A percentile compares a stretch with the other conserved stretches of the same genome.
These are phyloP conservation scores for Russula virescens DNA, from an alignment of 768 basidiomycete species.

Conservation along the genomic window DNA sequence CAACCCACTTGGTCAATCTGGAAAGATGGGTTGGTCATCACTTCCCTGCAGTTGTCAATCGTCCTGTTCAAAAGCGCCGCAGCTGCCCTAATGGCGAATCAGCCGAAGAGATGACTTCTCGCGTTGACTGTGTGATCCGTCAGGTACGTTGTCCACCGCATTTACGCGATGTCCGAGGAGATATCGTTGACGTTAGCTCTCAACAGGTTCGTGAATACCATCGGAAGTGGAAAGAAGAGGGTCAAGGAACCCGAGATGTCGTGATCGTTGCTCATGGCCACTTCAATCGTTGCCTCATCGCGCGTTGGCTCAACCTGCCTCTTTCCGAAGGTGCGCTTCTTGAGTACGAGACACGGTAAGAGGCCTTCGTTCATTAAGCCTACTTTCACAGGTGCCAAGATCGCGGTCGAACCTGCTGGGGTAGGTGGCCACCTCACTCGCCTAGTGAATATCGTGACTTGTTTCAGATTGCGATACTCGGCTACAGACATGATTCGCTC, in stretches of 20 bases:
- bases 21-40: conserved; percentile 60
- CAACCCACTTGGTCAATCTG: conserved; percentile 73
- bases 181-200: not conserved
- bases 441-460: not conserved
- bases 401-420: conserved; percentile 23
- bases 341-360: not conserved
- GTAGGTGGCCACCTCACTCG: conserved; percentile 13
- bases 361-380: conserved; percentile 6
- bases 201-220: conserved; percentile 72
- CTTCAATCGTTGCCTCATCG: conserved; percentile 68
- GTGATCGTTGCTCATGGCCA: conserved; percentile 90
- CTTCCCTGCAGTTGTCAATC: not conserved
- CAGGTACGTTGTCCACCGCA: conserved; percentile 41
- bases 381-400: conserved; percentile 9
- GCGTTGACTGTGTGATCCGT: conserved; percentile 71
- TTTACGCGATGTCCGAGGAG: not conserved
- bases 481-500: conserved; percentile 78
- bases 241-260: conserved; percentile 64
- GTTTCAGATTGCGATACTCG: conserved; percentile 63
- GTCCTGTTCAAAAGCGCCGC: not conserved
- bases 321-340: conserved; percentile 44
- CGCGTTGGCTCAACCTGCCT: conserved; percentile 76
- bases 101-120: conserved; percentile 65
- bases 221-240: conserved; percentile 60
- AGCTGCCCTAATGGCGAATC: conserved; percentile 90